Conservation (phyloP, 2,329 filamentous ascomycete species). For the Scytalidium sp. region DNA sequence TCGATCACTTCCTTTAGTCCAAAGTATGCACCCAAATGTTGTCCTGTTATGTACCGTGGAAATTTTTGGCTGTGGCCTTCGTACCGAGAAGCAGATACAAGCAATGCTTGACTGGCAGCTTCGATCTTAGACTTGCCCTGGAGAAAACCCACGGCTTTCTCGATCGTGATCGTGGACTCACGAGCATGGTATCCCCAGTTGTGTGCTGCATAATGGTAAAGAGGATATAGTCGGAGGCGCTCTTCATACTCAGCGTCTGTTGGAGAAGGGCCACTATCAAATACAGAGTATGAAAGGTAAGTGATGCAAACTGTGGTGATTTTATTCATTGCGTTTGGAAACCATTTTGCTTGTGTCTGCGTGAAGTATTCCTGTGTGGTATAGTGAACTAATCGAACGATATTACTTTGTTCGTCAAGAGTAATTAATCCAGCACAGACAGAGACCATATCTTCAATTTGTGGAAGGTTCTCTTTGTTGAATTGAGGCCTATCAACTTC, state of each 20-base stretch:
- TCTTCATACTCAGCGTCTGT: constrained; percentile 16
- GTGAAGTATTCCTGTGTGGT: constrained; percentile 28
- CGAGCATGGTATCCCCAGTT: constrained; percentile 31
- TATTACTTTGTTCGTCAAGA: constrained; percentile 17
- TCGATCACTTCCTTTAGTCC: constrained; percentile 11
- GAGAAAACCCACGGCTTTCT: constrained; percentile 13
- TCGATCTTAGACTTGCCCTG: constrained; percentile 9
- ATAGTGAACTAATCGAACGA: constrained; percentile 25
- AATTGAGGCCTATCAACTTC: constrained; percentile 24
- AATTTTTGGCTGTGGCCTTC: constrained; percentile 5
- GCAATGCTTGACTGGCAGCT: constrained; percentile 13
- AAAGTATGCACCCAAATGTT: constrained; percentile 24
- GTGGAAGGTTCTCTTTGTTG: constrained; percentile 32
- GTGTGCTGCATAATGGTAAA: constrained; percentile 27
- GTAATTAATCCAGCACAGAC: constrained; percentile 24
- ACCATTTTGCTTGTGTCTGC: constrained; percentile 6
- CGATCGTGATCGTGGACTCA: constrained; percentile 3
- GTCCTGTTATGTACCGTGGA: constrained; percentile 13
- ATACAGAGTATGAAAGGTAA: constrained; percentile 26
- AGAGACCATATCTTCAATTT: constrained; percentile 18
- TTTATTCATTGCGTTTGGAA: constrained; percentile 13
- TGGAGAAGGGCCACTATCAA: constrained; percentile 17
- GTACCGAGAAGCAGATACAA: neutral
- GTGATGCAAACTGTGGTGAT: constrained; percentile 22
- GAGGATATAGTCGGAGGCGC: constrained; percentile 16